A percentile compares a stretch with the other conserved stretches of the same genome.
Evolutionary conservation across 495 filamentous ascomycete genomes (phyloP).

Genomic region (Annulohypoxylon nitens): DNA sequence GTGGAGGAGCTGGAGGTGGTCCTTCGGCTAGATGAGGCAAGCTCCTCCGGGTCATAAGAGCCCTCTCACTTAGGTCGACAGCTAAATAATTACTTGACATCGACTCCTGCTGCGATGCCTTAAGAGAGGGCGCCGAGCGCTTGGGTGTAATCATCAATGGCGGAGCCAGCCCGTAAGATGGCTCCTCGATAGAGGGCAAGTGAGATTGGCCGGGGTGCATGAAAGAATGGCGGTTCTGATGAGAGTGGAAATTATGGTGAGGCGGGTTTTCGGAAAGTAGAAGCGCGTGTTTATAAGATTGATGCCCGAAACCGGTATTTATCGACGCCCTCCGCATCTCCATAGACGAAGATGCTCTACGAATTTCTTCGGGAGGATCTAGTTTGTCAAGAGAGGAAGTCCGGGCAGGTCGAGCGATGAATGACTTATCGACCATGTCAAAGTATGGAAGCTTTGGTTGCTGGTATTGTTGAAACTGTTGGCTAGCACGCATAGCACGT

Average conservation of each 20-base stretch:
- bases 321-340: slow-evolving; percentile 43
- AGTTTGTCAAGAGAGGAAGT: not conserved
- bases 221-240: slow-evolving; percentile 37
- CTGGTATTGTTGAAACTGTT: slow-evolving; percentile 3
- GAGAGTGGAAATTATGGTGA: slow-evolving; percentile 17
- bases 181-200: slow-evolving; percentile 33
- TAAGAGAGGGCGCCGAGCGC: slow-evolving; percentile 47
- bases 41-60: slow-evolving; percentile 62
- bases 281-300: slow-evolving; percentile 27
- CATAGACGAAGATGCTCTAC: slow-evolving; percentile 45
- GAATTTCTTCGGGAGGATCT: slow-evolving; percentile 30
- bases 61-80: slow-evolving; percentile 48
- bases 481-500: slow-evolving; percentile 10
- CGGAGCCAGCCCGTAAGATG: slow-evolving; percentile 15
- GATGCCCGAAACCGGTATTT: slow-evolving; percentile 16
- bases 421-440: slow-evolving; percentile 17
- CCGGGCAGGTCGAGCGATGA: slow-evolving; percentile 6
- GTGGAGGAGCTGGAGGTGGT: slow-evolving; percentile 73
- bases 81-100: slow-evolving; percentile 50
- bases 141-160: slow-evolving; percentile 42
- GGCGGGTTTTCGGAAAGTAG: slow-evolving; percentile 29
- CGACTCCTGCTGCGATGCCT: slow-evolving; percentile 44
- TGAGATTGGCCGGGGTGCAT: slow-evolving; percentile 27
- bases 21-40: slow-evolving; percentile 70
- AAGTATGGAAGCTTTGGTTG: not conserved